A percentile compares a stretch with the other conserved stretches of the same genome.
These are phyloP conservation scores for Protea cynaroides DNA, from an alignment of 164 flowering plant genomes.

Conservation along the genomic window DNA sequence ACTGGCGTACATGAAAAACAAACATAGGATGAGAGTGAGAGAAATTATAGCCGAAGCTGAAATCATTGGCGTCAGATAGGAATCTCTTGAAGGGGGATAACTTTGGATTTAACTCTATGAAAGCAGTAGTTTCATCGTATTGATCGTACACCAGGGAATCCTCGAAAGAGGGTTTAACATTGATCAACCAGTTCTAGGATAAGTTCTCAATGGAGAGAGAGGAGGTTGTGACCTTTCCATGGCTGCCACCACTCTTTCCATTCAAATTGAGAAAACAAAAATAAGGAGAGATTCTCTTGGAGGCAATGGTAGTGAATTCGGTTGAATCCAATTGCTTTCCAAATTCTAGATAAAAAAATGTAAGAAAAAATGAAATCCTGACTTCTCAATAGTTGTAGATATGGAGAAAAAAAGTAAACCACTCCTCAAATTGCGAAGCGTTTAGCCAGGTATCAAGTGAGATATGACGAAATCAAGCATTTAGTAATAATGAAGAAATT, in stretches of 20 bases:
- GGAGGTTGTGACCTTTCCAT: slow-evolving; percentile 55
- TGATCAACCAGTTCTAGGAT: slow-evolving; percentile 77
- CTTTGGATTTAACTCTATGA: slow-evolving; percentile 84
- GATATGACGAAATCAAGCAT: too few species aligned
- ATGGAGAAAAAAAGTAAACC: too few species aligned
- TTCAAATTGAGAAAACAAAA: neutral
- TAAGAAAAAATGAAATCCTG: too few species aligned
- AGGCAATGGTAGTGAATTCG: too few species aligned
- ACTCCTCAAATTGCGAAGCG: too few species aligned
- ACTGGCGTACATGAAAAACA: slow-evolving; percentile 44
- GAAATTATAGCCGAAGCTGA: slow-evolving; percentile 23
- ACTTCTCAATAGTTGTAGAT: too few species aligned
- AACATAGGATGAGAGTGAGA: slow-evolving; percentile 8
- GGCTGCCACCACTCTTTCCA: slow-evolving; percentile 3
- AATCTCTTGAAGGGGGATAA: slow-evolving; percentile 29
- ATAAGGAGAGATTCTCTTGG: too few species aligned
- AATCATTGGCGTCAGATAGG: slow-evolving; percentile 19
- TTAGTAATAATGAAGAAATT: too few species aligned
- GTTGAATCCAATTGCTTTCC: too few species aligned
- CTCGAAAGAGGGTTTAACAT: slow-evolving; percentile 41
- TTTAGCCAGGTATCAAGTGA: too few species aligned
- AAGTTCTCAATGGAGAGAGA: slow-evolving; percentile 83
- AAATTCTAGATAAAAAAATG: too few species aligned
- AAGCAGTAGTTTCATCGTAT: slow-evolving; percentile 38
- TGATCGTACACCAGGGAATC: slow-evolving; percentile 23